Conservation (phyloP, 129 eudicot species). For the Tagetes erecta region DNA sequence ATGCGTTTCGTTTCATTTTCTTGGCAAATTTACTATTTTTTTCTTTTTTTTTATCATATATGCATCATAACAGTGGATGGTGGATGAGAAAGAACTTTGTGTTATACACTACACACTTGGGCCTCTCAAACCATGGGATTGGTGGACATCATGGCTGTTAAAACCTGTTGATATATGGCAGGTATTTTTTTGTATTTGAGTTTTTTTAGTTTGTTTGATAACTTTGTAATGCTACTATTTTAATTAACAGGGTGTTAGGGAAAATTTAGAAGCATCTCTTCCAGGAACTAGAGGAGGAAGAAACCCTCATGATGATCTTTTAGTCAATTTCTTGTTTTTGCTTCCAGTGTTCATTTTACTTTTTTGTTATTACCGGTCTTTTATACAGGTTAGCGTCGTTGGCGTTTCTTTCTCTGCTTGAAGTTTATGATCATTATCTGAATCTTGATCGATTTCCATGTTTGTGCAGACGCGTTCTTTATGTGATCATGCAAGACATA, state of each 20-base stretch:
- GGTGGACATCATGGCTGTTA: slow-evolving; percentile 99
- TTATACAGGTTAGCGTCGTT: slow-evolving; percentile 61
- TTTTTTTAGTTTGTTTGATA: background rate
- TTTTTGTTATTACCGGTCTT: slow-evolving; percentile 64
- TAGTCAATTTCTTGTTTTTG: slow-evolving; percentile 62
- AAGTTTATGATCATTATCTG: slow-evolving; percentile 2
- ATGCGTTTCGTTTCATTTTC: background rate
- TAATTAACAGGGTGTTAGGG: slow-evolving; percentile 54
- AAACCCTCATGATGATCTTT: slow-evolving; percentile 59
- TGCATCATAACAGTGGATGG: slow-evolving; percentile 83
- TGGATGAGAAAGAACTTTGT: slow-evolving; percentile 77
- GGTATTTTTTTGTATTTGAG: slow-evolving; percentile 37
- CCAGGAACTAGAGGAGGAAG: slow-evolving; percentile 92
- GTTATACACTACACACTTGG: slow-evolving; percentile 97
- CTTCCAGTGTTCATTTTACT: slow-evolving; percentile 56
- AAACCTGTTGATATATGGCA: slow-evolving; percentile 99
- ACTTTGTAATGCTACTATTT: slow-evolving; percentile 3
- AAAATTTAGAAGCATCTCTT: slow-evolving; percentile 66
- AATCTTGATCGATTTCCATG: slow-evolving; percentile 20
- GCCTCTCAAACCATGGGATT: slow-evolving; percentile 98
- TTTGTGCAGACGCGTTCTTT: slow-evolving; percentile 61
- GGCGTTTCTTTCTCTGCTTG: slow-evolving; percentile 3
- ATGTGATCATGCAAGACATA: slow-evolving; percentile 70
- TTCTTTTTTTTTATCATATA: background rate
- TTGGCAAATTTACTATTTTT: background rate